A percentile compares a stretch with the other conserved stretches of the same genome.
phyloP scores from a whole-genome alignment of 208 protist genomes.

The Endotrypanum monterogeii region DNA sequence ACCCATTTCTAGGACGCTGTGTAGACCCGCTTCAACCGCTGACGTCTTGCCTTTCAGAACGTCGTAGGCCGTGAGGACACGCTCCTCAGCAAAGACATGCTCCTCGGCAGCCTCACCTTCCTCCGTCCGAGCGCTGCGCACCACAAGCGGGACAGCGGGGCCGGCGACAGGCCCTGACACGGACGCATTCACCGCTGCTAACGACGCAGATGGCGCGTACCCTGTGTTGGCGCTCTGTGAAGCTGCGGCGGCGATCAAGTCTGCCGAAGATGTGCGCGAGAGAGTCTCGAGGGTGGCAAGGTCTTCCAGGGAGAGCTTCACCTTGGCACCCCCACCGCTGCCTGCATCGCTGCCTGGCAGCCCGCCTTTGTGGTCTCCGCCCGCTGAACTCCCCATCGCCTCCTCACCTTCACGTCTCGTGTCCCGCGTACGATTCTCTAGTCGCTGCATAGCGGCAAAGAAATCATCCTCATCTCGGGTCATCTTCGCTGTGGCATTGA shows the following conservation, averaged over 20 bases:
- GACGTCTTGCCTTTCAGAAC: slow-evolving; percentile 45
- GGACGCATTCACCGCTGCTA: background rate
- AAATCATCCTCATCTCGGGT: slow-evolving; percentile 52
- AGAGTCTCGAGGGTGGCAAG: slow-evolving; percentile 33
- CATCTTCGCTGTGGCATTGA: slow-evolving; percentile 26
- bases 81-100: slow-evolving; percentile 76
- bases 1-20: slow-evolving; percentile 72
- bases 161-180: background rate
- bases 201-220: background rate
- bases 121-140: slow-evolving; percentile 69
- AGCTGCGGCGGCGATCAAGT: background rate
- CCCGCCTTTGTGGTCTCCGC: background rate
- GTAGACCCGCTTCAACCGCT: slow-evolving; percentile 43
- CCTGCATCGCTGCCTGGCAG: background rate
- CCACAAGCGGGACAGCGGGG: slow-evolving; percentile 25
- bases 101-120: slow-evolving; percentile 65
- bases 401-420: slow-evolving; percentile 12
- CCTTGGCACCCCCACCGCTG: background rate
- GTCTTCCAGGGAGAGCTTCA: slow-evolving; percentile 54
- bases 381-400: background rate
- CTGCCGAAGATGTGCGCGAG: background rate
- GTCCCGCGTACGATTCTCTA: slow-evolving; percentile 42
- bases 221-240: background rate
- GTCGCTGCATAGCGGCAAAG: slow-evolving; percentile 48
- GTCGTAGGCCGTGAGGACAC: slow-evolving; percentile 70